Evolutionary conservation across 768 basidiomycete species (phyloP).

Genomic region (Lactarius akahatsu): DNA sequence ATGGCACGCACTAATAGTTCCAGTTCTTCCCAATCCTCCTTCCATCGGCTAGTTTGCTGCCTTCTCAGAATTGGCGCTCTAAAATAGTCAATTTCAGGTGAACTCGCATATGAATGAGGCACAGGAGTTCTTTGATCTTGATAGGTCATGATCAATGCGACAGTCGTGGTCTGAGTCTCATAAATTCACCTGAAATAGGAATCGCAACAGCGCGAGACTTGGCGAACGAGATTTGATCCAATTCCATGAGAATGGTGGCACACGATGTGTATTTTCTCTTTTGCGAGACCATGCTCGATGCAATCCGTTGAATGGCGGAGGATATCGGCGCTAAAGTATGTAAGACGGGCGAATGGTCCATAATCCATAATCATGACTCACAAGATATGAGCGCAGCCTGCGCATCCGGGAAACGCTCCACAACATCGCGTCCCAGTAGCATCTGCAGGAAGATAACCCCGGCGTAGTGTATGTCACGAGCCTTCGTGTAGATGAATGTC

Average conservation of each 20-base stretch:
- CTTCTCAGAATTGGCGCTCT: slow-evolving; percentile 40
- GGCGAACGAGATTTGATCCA: slow-evolving; percentile 33
- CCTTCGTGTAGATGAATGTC: slow-evolving; percentile 71
- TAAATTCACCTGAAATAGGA: slow-evolving; percentile 32
- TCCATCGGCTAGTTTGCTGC: slow-evolving; percentile 75
- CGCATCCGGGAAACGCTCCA: slow-evolving; percentile 49
- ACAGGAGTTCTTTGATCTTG: slow-evolving; percentile 52
- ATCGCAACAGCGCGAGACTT: slow-evolving; percentile 30
- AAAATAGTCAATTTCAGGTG: slow-evolving; percentile 70
- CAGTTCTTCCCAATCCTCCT: slow-evolving; percentile 92
- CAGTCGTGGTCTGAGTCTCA: not conserved
- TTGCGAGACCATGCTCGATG: slow-evolving; percentile 57
- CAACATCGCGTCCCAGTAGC: slow-evolving; percentile 75
- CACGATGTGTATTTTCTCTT: slow-evolving; percentile 59
- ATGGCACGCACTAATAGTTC: slow-evolving; percentile 62
- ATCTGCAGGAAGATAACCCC: slow-evolving; percentile 83
- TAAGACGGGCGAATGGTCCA: slow-evolving; percentile 2
- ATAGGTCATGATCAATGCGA: slow-evolving; percentile 2
- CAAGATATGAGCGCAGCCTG: slow-evolving; percentile 58
- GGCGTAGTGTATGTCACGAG: slow-evolving; percentile 79
- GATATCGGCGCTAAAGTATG: slow-evolving; percentile 50
- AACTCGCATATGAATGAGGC: slow-evolving; percentile 45
- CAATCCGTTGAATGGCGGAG: slow-evolving; percentile 49
- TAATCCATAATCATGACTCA: slow-evolving; percentile 36
- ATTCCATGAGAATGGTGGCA: slow-evolving; percentile 54